These are phyloP conservation scores for Cyclocybe aegerita DNA, from an alignment of 768 basidiomycete species.

Conservation along the genomic window DNA sequence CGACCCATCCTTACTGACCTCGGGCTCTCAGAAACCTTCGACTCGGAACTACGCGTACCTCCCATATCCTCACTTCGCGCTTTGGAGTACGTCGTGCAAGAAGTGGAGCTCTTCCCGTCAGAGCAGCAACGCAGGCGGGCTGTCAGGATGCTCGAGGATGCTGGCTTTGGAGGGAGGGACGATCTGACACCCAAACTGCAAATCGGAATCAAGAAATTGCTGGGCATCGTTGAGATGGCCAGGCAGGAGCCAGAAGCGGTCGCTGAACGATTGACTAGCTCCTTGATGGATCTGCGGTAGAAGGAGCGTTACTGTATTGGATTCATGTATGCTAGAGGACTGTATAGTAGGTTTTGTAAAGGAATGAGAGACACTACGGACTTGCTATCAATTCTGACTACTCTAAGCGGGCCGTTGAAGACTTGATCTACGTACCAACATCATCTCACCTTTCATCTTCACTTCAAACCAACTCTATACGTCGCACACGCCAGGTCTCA, in stretches of 20 bases:
- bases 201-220: slow-evolving; percentile 92
- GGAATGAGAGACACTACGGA: too few species aligned
- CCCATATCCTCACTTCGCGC: slow-evolving; percentile 71
- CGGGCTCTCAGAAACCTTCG: slow-evolving; percentile 87
- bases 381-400: too few species aligned
- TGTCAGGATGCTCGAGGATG: slow-evolving; percentile 66
- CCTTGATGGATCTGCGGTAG: slow-evolving; percentile 53
- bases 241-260: slow-evolving; percentile 90
- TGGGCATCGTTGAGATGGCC: slow-evolving; percentile 94
- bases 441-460: too few species aligned
- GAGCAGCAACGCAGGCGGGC: slow-evolving; percentile 55
- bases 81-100: slow-evolving; percentile 75
- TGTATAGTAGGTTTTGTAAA: background rate
- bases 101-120: slow-evolving; percentile 73
- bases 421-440: too few species aligned
- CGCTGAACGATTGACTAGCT: slow-evolving; percentile 65
- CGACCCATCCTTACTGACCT: slow-evolving; percentile 84
- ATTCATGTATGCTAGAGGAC: background rate
- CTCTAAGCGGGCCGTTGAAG: too few species aligned
- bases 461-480: too few species aligned
- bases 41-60: slow-evolving; percentile 82
- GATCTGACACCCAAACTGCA: slow-evolving; percentile 51
- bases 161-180: slow-evolving; percentile 59
- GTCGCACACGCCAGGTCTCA: too few species aligned
- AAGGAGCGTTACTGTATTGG: slow-evolving; percentile 8